Evolutionary conservation across 2,329 filamentous ascomycete species (phyloP).

Genomic region (Botrytis galanthina): DNA sequence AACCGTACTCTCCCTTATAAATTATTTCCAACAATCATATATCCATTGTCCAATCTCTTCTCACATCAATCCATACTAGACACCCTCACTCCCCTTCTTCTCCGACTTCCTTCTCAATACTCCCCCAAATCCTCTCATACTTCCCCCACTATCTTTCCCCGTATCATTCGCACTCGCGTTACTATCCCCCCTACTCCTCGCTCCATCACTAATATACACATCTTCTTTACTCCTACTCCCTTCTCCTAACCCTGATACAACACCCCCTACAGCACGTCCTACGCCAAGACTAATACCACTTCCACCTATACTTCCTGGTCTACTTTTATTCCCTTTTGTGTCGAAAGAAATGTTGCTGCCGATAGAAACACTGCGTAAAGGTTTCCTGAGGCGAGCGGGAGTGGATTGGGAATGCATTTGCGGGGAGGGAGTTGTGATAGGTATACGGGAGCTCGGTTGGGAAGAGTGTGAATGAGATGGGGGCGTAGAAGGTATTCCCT

Average conservation of each 20-base stretch:
- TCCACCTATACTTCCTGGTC: slow-evolving; percentile 1
- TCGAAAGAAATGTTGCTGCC: slow-evolving; percentile 35
- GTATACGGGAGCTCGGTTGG: neutral
- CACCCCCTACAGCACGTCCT: slow-evolving; percentile 31
- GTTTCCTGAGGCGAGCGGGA: neutral
- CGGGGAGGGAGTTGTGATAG: neutral
- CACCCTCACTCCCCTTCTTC: neutral
- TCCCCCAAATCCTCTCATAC: neutral
- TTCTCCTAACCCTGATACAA: slow-evolving; percentile 17
- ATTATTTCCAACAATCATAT: neutral
- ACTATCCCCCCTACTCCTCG: neutral
- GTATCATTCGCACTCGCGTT: neutral
- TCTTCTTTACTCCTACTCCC: slow-evolving; percentile 9
- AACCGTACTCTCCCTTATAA: neutral
- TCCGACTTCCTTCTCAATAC: slow-evolving; percentile 1
- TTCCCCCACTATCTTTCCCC: neutral
- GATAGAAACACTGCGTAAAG: slow-evolving; percentile 28
- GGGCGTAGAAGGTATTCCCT: slow-evolving; percentile 19
- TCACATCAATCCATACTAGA: neutral
- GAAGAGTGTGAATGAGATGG: slow-evolving; percentile 23
- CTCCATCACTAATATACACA: slow-evolving; percentile 4
- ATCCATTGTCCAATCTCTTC: neutral
- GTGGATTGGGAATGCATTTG: neutral
- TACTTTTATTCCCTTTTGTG: slow-evolving; percentile 14
- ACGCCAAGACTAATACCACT: slow-evolving; percentile 34